Evolutionary conservation across 192 early-diverging fungal genomes (phyloP).

Genomic region (Dissophora globulifera): DNA sequence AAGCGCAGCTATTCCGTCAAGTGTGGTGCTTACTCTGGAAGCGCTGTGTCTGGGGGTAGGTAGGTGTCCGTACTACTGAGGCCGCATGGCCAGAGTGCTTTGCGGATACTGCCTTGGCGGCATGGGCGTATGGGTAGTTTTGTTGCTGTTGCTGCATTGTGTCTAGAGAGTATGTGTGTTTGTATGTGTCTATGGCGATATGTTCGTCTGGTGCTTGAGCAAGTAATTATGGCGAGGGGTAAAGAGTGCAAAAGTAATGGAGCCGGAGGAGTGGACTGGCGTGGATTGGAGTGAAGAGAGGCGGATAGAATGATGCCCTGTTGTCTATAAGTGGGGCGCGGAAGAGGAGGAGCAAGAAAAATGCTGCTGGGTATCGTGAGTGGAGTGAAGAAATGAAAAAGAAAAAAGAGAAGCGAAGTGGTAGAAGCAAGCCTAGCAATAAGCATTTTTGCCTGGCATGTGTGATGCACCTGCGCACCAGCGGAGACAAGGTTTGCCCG

Average conservation of each 20-base stretch:
- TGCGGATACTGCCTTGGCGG: slow-evolving; percentile 18
- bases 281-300: not conserved
- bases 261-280: not conserved
- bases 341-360: slow-evolving; percentile 1
- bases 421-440: not conserved
- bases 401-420: not conserved
- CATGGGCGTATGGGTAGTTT: slow-evolving; percentile 29
- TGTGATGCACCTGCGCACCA: not conserved
- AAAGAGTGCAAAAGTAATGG: too few relatives aligned
- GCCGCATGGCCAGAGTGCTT: slow-evolving; percentile 5
- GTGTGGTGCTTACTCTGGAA: slow-evolving; percentile 42
- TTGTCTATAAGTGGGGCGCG: not conserved
- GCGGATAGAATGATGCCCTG: too few relatives aligned
- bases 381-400: not conserved
- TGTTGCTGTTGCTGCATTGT: slow-evolving; percentile 41
- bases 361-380: too few relatives aligned
- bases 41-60: slow-evolving; percentile 45
- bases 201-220: not conserved
- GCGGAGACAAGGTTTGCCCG: too few relatives aligned
- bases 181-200: not conserved
- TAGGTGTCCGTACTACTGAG: slow-evolving; percentile 22
- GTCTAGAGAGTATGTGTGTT: not conserved
- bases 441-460: not conserved
- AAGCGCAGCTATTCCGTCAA: not conserved
- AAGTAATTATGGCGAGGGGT: not conserved